phyloP scores from a whole-genome alignment of 2,329 filamentous ascomycete species.

The Aspergillus persii region DNA sequence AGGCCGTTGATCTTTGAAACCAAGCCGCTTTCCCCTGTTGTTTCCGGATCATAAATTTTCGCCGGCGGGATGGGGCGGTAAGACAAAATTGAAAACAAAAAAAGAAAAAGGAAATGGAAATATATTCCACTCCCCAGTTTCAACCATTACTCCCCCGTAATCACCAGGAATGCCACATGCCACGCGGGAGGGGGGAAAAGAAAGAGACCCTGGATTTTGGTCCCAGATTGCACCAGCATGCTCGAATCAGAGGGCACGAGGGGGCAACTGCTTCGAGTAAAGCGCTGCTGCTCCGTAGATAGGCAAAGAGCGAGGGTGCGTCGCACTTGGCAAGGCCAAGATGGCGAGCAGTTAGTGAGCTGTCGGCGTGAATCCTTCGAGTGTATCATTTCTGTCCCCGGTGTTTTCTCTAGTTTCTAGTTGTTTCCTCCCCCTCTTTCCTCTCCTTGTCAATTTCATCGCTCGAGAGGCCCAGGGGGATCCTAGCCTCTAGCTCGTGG shows the following conservation, averaged over 20 bases:
- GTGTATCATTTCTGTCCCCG: not conserved
- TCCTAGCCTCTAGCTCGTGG: constrained; percentile 6
- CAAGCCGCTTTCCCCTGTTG: not conserved
- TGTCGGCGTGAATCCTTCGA: constrained; percentile 14
- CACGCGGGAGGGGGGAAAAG: not conserved
- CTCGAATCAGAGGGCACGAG: constrained; percentile 11
- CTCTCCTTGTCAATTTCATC: constrained; percentile 2
- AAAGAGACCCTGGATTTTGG: not conserved
- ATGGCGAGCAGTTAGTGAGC: constrained; percentile 10
- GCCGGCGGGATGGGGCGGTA: not conserved
- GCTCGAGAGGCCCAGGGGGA: constrained; percentile 6
- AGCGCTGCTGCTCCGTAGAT: not conserved
- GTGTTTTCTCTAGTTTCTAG: not conserved
- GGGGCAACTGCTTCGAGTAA: constrained; percentile 8
- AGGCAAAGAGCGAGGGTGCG: not conserved
- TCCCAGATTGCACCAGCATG: not conserved
- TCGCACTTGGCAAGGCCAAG: constrained; percentile 6
- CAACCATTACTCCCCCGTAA: not conserved
- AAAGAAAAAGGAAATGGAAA: not conserved
- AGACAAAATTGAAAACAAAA: not conserved
- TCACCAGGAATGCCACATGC: not conserved
- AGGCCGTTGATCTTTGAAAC: not conserved
- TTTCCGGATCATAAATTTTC: not conserved
- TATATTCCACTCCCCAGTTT: not conserved
- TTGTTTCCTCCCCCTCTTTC: not conserved